Conservation (phyloP, 2,329 filamentous ascomycete species). For the Aspergillus eucalypticola region DNA sequence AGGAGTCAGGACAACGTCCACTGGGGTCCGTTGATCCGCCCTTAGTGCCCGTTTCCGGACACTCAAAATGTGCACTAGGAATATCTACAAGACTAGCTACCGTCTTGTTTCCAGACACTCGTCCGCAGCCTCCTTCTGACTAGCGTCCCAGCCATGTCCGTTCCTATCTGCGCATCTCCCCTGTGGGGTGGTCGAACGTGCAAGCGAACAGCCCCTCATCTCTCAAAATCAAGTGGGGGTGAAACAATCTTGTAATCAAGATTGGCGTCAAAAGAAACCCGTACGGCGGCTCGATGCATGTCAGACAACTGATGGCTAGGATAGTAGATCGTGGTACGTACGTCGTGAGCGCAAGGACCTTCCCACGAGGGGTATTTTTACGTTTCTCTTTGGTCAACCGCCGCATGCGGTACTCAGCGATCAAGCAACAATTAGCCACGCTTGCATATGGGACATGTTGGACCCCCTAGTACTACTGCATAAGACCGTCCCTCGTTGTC, state of each 20-base stretch:
- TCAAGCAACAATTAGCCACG: neutral
- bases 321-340: slow-evolving; percentile 3
- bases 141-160: neutral
- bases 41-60: neutral
- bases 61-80: neutral
- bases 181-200: neutral
- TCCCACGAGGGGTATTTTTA: neutral
- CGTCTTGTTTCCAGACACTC: neutral
- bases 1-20: neutral
- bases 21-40: neutral
- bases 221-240: neutral
- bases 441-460: neutral
- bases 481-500: neutral
- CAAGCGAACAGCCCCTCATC: neutral
- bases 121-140: neutral
- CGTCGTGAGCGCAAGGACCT: neutral
- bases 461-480: neutral
- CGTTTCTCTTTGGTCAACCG: slow-evolving; percentile 4
- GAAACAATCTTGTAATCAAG: neutral
- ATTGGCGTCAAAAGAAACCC: neutral
- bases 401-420: neutral
- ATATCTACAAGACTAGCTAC: neutral
- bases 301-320: slow-evolving; percentile 7
- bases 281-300: slow-evolving; percentile 10
- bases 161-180: neutral